A percentile compares a stretch with the other conserved stretches of the same genome.
These are phyloP conservation scores for Fraxinus cuspidata DNA, from an alignment of 257 asterid species.

Conservation along the genomic window DNA sequence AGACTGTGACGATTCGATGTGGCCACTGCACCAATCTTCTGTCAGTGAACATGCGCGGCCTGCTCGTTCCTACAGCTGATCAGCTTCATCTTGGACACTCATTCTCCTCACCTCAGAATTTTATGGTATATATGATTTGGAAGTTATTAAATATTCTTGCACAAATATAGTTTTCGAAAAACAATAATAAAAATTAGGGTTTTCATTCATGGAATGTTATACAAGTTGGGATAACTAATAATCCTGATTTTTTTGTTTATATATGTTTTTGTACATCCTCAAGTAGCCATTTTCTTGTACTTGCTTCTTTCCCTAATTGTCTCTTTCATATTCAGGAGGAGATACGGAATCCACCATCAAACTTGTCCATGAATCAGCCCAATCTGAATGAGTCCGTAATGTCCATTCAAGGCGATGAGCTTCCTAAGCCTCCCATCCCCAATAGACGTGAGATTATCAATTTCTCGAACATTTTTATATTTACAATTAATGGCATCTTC, in stretches of 20 bases:
- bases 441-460: conserved; percentile 72
- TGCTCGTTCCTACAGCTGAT: conserved; percentile 74
- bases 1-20: conserved; percentile 89
- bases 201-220: neutral
- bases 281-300: too few relatives aligned
- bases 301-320: neutral
- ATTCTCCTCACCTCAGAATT: conserved; percentile 88
- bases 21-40: conserved; percentile 98
- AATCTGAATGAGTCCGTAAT: conserved; percentile 60
- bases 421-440: conserved; percentile 86
- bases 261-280: too few relatives aligned
- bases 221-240: too few relatives aligned
- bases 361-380: conserved; percentile 66
- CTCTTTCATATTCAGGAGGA: conserved; percentile 61
- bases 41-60: conserved; percentile 84
- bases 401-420: conserved; percentile 82
- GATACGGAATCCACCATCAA: conserved; percentile 67
- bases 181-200: conserved; percentile 10
- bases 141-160: too few relatives aligned
- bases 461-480: too few relatives aligned
- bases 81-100: conserved; percentile 89
- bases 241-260: too few relatives aligned
- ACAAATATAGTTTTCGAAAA: too few relatives aligned
- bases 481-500: too few relatives aligned
- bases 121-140: conserved; percentile 48